Evolutionary conservation across 192 early-diverging fungal genomes (phyloP).

Genomic region (Coemansia sp.): DNA sequence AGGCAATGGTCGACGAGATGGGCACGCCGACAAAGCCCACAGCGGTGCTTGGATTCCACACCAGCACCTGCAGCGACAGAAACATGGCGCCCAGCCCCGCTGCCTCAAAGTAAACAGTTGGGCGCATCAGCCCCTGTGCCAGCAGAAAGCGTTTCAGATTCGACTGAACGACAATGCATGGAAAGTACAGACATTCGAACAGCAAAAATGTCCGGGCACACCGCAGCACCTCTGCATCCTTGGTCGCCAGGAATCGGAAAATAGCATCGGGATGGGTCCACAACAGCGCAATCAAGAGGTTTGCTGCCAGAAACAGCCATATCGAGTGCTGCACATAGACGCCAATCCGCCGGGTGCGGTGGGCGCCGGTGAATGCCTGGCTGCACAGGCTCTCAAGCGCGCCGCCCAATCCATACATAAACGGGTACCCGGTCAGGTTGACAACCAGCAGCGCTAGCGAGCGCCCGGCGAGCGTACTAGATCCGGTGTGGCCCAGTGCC

Average conservation of each 20-base stretch:
- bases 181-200: constrained; percentile 68
- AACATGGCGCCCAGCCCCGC: constrained; percentile 69
- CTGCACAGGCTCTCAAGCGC: constrained; percentile 76
- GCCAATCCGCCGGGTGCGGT: constrained; percentile 57
- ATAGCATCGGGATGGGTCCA: constrained; percentile 44
- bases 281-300: constrained; percentile 19
- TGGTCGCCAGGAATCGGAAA: constrained; percentile 66
- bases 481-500: constrained; percentile 60
- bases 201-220: constrained; percentile 64
- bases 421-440: constrained; percentile 69
- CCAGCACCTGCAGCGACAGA: constrained; percentile 70
- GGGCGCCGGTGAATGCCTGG: constrained; percentile 65
- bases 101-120: constrained; percentile 67
- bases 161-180: constrained; percentile 75
- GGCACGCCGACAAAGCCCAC: constrained; percentile 72
- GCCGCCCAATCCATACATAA: constrained; percentile 67
- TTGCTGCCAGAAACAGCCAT: constrained; percentile 59
- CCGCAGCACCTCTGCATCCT: constrained; percentile 66
- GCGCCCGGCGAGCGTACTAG: constrained; percentile 60
- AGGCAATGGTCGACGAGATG: constrained; percentile 61
- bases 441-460: constrained; percentile 69
- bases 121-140: constrained; percentile 89
- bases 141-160: constrained; percentile 80
- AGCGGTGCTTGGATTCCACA: constrained; percentile 50
- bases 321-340: constrained; percentile 76